phyloP scores from a whole-genome alignment of 805 yeast genomes.

The Spathaspora boniae region DNA sequence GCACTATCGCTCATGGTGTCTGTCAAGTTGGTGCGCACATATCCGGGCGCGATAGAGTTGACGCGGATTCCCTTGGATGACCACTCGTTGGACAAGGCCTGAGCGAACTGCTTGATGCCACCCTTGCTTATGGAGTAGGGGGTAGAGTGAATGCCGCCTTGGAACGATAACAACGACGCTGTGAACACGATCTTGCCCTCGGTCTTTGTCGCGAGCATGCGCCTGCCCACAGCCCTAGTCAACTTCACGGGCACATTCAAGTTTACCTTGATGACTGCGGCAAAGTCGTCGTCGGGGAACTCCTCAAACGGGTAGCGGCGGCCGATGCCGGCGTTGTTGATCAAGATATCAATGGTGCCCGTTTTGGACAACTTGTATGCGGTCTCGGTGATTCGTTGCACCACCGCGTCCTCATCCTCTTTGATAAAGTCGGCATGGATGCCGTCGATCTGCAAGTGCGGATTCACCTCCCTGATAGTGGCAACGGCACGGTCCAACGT shows the following conservation, averaged over 20 bases:
- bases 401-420: slow-evolving; percentile 23
- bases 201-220: slow-evolving; percentile 78
- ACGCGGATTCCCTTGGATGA: slow-evolving; percentile 67
- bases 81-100: slow-evolving; percentile 85
- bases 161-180: slow-evolving; percentile 39
- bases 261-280: slow-evolving; percentile 40
- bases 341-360: slow-evolving; percentile 37
- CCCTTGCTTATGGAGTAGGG: slow-evolving; percentile 89
- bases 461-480: slow-evolving; percentile 17
- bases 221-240: slow-evolving; percentile 74
- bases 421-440: slow-evolving; percentile 21
- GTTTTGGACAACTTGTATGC: slow-evolving; percentile 25
- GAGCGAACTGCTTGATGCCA: slow-evolving; percentile 70
- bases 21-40: slow-evolving; percentile 66
- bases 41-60: slow-evolving; percentile 80
- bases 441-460: slow-evolving; percentile 20
- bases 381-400: slow-evolving; percentile 22
- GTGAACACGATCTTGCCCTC: slow-evolving; percentile 42
- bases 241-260: slow-evolving; percentile 45
- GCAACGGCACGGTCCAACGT: slow-evolving; percentile 24
- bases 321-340: slow-evolving; percentile 46
- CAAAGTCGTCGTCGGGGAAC: slow-evolving; percentile 36
- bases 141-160: slow-evolving; percentile 45
- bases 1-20: slow-evolving; percentile 31
- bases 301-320: slow-evolving; percentile 40